These are phyloP conservation scores for Didymella glomerata DNA, from an alignment of 2,329 filamentous ascomycete genomes.

Conservation along the genomic window DNA sequence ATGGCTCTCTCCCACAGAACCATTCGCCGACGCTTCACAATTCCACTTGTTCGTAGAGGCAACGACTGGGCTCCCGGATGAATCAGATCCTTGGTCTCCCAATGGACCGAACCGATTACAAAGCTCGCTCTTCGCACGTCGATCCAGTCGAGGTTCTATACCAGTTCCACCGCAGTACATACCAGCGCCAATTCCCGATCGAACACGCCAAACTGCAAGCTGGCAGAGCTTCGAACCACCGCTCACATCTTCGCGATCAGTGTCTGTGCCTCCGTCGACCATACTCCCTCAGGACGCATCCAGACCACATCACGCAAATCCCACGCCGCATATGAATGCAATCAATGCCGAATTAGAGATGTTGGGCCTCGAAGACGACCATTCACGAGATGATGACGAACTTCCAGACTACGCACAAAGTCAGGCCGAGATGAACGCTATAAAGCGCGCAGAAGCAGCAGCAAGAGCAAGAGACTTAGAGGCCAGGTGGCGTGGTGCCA, in stretches of 20 bases:
- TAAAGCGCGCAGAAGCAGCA: constrained; percentile 52
- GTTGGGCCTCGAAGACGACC: constrained; percentile 43
- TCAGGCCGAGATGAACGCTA: constrained; percentile 56
- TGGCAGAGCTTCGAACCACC: constrained; percentile 43
- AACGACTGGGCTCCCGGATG: constrained; percentile 45
- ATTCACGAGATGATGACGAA: constrained; percentile 49
- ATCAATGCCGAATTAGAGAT: constrained; percentile 45
- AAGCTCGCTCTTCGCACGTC: constrained; percentile 46
- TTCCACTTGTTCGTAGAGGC: constrained; percentile 53
- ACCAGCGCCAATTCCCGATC: constrained; percentile 22
- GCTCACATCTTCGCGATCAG: constrained; percentile 18
- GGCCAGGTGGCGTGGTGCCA: constrained; percentile 50
- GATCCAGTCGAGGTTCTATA: constrained; percentile 38
- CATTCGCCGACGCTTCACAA: constrained; percentile 48
- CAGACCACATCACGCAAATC: constrained; percentile 27
- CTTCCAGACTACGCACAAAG: constrained; percentile 59
- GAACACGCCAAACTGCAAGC: constrained; percentile 26
- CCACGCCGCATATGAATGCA: constrained; percentile 32
- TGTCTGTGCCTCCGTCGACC: constrained; percentile 25
- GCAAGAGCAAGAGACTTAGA: constrained; percentile 57
- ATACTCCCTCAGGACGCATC: constrained; percentile 5
- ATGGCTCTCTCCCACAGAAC: constrained; percentile 47
- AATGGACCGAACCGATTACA: constrained; percentile 44
- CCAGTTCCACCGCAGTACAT: constrained; percentile 35
- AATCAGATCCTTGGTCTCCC: constrained; percentile 44